phyloP scores from a whole-genome alignment of 2,329 filamentous ascomycete species.

The Teratosphaeria zuluensis region DNA sequence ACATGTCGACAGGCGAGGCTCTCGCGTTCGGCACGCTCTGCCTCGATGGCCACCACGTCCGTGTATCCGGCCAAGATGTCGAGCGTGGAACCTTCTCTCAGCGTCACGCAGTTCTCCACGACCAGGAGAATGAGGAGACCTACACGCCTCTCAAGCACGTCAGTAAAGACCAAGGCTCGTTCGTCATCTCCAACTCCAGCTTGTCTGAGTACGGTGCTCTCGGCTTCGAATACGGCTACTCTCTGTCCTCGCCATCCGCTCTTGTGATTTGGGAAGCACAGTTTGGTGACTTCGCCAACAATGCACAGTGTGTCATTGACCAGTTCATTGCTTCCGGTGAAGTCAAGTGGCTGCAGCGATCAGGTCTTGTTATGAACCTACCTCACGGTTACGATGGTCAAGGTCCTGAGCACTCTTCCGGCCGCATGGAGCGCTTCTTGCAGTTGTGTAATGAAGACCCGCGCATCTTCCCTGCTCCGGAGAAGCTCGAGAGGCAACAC shows the following conservation, averaged over 20 bases:
- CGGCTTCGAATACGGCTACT: constrained; percentile 98
- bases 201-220: constrained; percentile 65
- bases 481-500: constrained; percentile 92
- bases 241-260: constrained; percentile 88
- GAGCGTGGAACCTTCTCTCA: constrained; percentile 99
- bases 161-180: constrained; percentile 83
- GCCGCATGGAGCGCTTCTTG: constrained; percentile 91
- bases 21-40: constrained; percentile 88
- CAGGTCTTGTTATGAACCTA: constrained; percentile 88
- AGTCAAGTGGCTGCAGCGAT: constrained; percentile 97
- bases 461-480: constrained; percentile 74
- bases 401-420: constrained; percentile 95
- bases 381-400: constrained; percentile 98
- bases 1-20: constrained; percentile 95
- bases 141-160: constrained; percentile 89
- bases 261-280: constrained; percentile 99
- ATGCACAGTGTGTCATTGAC: constrained; percentile 96
- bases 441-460: constrained; percentile 97
- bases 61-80: constrained; percentile 96
- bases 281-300: constrained; percentile 99
- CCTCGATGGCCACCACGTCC: constrained; percentile 89
- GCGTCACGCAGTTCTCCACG: constrained; percentile 92
- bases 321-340: constrained; percentile 98
- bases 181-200: constrained; percentile 95
- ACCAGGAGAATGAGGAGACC: constrained; percentile 87